Base-by-base conservation (phyloP, 176 grass and related monocot genomes). In the Raddia distichophylla region DNA sequence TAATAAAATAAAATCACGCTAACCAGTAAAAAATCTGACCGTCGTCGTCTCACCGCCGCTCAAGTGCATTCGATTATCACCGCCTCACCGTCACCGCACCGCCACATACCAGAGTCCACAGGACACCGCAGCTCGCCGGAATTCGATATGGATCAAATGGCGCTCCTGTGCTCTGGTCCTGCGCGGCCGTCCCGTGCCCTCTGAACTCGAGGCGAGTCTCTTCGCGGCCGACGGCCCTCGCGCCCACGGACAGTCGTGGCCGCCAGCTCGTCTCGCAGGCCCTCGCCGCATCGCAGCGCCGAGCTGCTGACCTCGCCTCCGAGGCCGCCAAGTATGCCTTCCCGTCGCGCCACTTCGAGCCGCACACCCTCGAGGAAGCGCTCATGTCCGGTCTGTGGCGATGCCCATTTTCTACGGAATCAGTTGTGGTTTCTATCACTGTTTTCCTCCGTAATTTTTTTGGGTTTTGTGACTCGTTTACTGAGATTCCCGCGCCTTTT, bases 271-370 rank as follows among this genome's bases (percentile, higher is more conserved):
- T 74, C 67, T 63, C 88, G n/a, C 95, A 94, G 72, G 83, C 95
- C 43, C 64, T 89, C 54, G 77, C 83, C 15, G 74, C 82, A 6
- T 91, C 92, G 17, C 92, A 90, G 77, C 86, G 92, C 78, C 58
- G 90, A 84, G 79, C 60, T 56, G 57, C 62, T 49, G 92, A 93
- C 54, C 89, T 98, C 73, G 88, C 76, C 63, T 51, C 59, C 20
- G 92, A 98, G 71, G 84, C 86, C 52, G 71, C 72, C 67, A 98
- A 93, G 78, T 93, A 98, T 84, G 86, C 84, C 53, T 83, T 93
- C 70, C 95, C 95, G 12, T 79, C 81, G 1, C 57, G 88, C 43
- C 91, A 81, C 67, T 89, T 80, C 62, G 88, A 98, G 75, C 77
- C 88, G 51, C 78, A 73, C 64, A 93, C 78, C 82, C 77, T 98